Evolutionary conservation across 345 rosid genomes (phyloP), one percentile per base, ranked within the genome.

Genomic region (Citrus reticulata): DNA sequence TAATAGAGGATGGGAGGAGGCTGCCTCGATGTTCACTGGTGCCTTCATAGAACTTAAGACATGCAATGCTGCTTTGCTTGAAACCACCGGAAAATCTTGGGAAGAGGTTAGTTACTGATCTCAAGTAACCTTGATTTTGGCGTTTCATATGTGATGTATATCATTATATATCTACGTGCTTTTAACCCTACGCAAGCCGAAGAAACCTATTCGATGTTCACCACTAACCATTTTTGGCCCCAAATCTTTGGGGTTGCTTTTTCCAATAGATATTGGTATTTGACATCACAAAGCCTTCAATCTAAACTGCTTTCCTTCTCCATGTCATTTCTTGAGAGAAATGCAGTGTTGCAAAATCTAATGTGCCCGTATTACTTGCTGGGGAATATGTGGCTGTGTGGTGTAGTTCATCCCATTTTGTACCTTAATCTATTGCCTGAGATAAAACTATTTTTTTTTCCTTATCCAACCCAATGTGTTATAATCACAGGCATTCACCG

Each of bases 1-100:
- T 82, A 95, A 95, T 81, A 91, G 90, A 69, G 98, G 99, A 29
- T 95, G 99, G 99, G 99, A 95, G 86, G 99, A 95, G 84, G 99
- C 98, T 11, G 98, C 99, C 34, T 95, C 97, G 25, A 80, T 91
- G 90, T 85, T 95, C 72, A 78, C 90, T 29, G 99, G 97, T 72
- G 89, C 89, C 73, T 86, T 90, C 19, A 75, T 95, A 40, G 94
- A 92, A 85, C 84, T 95, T 77, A 89, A 95, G 86, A 89, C 99
- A 7, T 92, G 99, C 86, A 93, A 95, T 84, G 98, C 99, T 83
- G 99, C 99, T 82, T 89, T 95, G 88, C 98, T 95, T 78, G 93
- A 91, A 77, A 95, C 99, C 70, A 72, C 87, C 76, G 99, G 99
- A 80, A 87, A 86, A 79, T 86, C 98, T 66, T 95, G 99, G 98